Conservation (phyloP, 169 alveolate genomes). For the Plasmodium sp. region DNA sequence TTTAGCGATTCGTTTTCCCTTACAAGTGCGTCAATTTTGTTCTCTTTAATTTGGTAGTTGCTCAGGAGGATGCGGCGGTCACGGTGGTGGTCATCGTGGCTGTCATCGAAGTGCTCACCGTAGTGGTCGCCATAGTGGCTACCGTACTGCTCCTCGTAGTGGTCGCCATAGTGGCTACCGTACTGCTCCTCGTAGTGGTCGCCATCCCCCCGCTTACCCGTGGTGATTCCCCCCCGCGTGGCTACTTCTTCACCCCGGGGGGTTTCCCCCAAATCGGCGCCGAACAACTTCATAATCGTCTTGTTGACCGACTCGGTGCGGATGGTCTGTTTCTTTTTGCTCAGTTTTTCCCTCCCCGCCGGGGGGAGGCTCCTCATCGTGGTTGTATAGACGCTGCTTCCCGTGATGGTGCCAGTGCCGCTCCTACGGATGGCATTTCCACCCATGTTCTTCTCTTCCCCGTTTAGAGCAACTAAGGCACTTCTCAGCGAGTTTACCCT, state of each 20-base stretch:
- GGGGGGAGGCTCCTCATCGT: neutral
- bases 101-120: neutral
- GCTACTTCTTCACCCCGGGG: neutral
- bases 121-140: neutral
- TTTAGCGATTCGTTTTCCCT: conserved; percentile 23
- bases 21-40: conserved; percentile 18
- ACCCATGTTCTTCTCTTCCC: neutral
- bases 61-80: neutral
- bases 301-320: neutral
- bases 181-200: neutral
- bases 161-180: neutral
- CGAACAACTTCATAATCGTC: neutral
- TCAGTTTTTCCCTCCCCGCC: neutral
- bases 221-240: neutral
- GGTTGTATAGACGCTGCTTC: neutral
- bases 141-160: neutral
- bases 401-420: neutral
- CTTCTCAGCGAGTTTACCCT: neutral
- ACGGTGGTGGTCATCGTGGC: too few relatives aligned
- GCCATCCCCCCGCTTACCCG: neutral
- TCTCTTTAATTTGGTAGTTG: conserved; percentile 1
- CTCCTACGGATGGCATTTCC: neutral
- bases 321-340: neutral
- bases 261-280: neutral
- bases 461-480: neutral